Percentiles rank a stretch among this genome's conserved stretches.
Evolutionary conservation across 768 basidiomycete species (phyloP).

Genomic region (Phanerodontia chrysosporium): DNA sequence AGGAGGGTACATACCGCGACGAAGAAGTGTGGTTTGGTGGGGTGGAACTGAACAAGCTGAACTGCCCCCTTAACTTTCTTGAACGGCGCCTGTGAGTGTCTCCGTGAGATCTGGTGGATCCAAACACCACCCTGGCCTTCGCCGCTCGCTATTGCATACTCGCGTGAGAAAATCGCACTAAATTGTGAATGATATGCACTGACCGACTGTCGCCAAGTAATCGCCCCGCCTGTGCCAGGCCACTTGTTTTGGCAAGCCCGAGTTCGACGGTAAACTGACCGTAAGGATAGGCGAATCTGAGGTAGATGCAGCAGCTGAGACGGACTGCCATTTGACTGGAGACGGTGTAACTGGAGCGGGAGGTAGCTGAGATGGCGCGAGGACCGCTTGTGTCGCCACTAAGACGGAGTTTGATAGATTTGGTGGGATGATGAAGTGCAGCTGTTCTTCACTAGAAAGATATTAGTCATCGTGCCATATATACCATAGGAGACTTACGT

Average conservation of each 20-base stretch:
- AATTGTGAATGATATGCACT: slow-evolving; percentile 34
- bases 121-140: slow-evolving; percentile 82
- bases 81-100: slow-evolving; percentile 97
- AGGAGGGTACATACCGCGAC: slow-evolving; percentile 70
- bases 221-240: slow-evolving; percentile 94
- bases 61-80: slow-evolving; percentile 89
- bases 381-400: slow-evolving; percentile 54
- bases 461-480: slow-evolving; percentile 5
- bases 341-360: slow-evolving; percentile 53
- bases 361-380: slow-evolving; percentile 62
- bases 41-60: slow-evolving; percentile 93
- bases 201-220: slow-evolving; percentile 93
- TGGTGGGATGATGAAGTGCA: slow-evolving; percentile 80
- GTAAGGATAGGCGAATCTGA: slow-evolving; percentile 57
- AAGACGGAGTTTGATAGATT: slow-evolving; percentile 59
- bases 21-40: slow-evolving; percentile 91
- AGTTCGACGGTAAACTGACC: slow-evolving; percentile 55
- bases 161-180: not conserved
- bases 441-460: slow-evolving; percentile 62
- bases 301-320: slow-evolving; percentile 40
- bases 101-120: slow-evolving; percentile 91
- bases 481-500: slow-evolving; percentile 49
- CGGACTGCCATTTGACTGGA: slow-evolving; percentile 65
- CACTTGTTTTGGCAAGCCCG: slow-evolving; percentile 74
- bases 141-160: slow-evolving; percentile 43